Evolutionary conservation across 768 basidiomycete species (phyloP).

Genomic region (Leccinum subgranulosum): DNA sequence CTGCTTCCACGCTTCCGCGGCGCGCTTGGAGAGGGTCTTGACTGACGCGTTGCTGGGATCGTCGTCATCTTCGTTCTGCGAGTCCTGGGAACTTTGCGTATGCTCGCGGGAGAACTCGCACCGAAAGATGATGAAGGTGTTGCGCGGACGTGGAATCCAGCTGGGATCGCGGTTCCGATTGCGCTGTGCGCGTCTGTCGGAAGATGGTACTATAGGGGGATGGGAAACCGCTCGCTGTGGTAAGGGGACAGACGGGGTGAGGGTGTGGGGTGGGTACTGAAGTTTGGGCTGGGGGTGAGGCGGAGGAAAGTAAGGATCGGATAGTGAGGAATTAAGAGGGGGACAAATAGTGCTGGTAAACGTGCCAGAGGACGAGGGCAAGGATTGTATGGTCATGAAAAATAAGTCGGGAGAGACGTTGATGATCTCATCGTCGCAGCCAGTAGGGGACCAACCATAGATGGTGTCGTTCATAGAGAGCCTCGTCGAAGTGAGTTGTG

Average conservation of each 20-base stretch:
- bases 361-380: neutral
- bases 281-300: neutral
- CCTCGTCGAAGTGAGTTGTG: slow-evolving; percentile 3
- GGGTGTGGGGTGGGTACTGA: neutral
- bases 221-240: neutral
- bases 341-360: slow-evolving; percentile 13
- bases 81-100: slow-evolving; percentile 34
- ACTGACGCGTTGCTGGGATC: slow-evolving; percentile 27
- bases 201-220: slow-evolving; percentile 31
- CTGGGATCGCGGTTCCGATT: slow-evolving; percentile 46
- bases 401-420: slow-evolving; percentile 17
- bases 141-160: slow-evolving; percentile 67
- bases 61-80: slow-evolving; percentile 26
- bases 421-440: slow-evolving; percentile 29
- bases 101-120: slow-evolving; percentile 57
- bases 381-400: slow-evolving; percentile 5
- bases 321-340: slow-evolving; percentile 7
- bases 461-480: slow-evolving; percentile 10
- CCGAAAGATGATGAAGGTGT: slow-evolving; percentile 72
- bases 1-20: slow-evolving; percentile 70
- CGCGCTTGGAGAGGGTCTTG: slow-evolving; percentile 71
- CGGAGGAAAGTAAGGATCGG: neutral
- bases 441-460: slow-evolving; percentile 28
- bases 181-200: slow-evolving; percentile 37
- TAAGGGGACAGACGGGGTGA: neutral